A percentile compares a stretch with the other conserved stretches of the same genome.
phyloP scores from a whole-genome alignment of 768 basidiomycete species.

The Hirschioporus abietinus region DNA sequence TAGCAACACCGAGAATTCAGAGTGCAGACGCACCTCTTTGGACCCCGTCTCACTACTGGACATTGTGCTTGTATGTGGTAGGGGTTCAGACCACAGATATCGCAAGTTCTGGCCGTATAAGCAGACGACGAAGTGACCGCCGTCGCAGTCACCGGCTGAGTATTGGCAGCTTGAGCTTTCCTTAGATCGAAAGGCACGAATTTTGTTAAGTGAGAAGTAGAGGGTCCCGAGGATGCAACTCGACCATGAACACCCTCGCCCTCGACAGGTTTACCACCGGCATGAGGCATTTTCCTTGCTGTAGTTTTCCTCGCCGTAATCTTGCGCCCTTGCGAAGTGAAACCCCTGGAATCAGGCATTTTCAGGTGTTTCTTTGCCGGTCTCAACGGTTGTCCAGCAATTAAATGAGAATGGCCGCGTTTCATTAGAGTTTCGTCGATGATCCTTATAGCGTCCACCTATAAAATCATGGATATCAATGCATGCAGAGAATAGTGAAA shows the following conservation, averaged over 20 bases:
- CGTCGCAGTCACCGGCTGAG: no score
- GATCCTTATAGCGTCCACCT: conserved; percentile 61
- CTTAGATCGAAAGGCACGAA: conserved; percentile 29
- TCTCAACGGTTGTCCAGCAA: conserved; percentile 60
- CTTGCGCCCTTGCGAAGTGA: not conserved
- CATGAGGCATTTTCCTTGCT: conserved; percentile 2
- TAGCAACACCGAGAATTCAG: not conserved
- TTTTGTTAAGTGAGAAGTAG: conserved; percentile 26
- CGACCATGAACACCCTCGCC: not conserved
- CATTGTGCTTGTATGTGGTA: conserved; percentile 51
- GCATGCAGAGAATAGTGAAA: not conserved
- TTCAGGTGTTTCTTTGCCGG: conserved; percentile 34
- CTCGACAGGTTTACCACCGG: conserved; percentile 1
- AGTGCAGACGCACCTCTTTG: conserved; percentile 40
- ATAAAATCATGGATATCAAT: conserved; percentile 13
- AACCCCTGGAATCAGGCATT: not conserved
- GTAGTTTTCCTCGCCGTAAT: conserved; percentile 4
- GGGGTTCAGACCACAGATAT: conserved; percentile 40
- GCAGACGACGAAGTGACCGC: no score
- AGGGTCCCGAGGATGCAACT: not conserved
- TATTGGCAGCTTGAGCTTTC: conserved; percentile 32
- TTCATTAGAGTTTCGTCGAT: conserved; percentile 61
- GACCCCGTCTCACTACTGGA: conserved; percentile 46
- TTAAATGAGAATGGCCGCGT: conserved; percentile 51
- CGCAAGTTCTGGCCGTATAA: conserved; percentile 29